Percentiles rank a stretch among this genome's conserved stretches.
Evolutionary conservation across 1,284 basidiomycete species (phyloP).

Genomic region (Tilletia walkeri): DNA sequence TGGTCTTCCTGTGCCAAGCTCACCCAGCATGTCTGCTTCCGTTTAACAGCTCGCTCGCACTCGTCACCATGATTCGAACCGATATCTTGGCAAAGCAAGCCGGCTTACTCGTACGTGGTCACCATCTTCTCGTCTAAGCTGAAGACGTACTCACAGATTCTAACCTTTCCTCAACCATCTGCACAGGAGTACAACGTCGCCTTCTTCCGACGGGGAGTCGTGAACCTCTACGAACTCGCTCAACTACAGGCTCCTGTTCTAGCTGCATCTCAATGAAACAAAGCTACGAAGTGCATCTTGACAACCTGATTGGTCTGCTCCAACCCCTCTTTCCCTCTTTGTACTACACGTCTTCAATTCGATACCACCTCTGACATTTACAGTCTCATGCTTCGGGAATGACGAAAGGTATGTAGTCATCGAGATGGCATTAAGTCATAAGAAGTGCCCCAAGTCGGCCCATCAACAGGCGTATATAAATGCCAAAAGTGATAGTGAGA

Average conservation of each 20-base stretch:
- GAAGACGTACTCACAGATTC: background rate
- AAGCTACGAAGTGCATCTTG: background rate
- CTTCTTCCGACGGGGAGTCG: slow-evolving; percentile 11
- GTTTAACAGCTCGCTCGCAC: slow-evolving; percentile 2
- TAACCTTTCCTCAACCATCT: background rate
- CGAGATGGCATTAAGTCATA: too few relatives aligned
- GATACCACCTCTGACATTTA: too few relatives aligned
- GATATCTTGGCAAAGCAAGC: slow-evolving; percentile 4
- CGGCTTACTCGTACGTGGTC: background rate
- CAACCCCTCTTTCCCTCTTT: too few relatives aligned
- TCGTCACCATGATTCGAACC: slow-evolving; percentile 8
- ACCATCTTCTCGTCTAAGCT: background rate
- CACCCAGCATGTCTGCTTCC: background rate
- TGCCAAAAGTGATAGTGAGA: too few relatives aligned
- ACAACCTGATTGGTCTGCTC: too few relatives aligned
- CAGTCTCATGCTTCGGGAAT: too few relatives aligned
- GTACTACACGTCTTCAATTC: too few relatives aligned
- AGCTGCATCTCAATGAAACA: background rate
- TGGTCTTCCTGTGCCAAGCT: background rate
- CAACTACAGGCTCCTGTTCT: slow-evolving; percentile 15
- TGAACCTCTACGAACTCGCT: slow-evolving; percentile 13
- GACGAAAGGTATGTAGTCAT: too few relatives aligned
- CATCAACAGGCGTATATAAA: too few relatives aligned
- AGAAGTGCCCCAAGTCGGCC: too few relatives aligned
- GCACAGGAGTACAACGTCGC: slow-evolving; percentile 15